Evolutionary conservation across 2,329 filamentous ascomycete genomes (phyloP).

Genomic region (Fusarium protoensiforme): DNA sequence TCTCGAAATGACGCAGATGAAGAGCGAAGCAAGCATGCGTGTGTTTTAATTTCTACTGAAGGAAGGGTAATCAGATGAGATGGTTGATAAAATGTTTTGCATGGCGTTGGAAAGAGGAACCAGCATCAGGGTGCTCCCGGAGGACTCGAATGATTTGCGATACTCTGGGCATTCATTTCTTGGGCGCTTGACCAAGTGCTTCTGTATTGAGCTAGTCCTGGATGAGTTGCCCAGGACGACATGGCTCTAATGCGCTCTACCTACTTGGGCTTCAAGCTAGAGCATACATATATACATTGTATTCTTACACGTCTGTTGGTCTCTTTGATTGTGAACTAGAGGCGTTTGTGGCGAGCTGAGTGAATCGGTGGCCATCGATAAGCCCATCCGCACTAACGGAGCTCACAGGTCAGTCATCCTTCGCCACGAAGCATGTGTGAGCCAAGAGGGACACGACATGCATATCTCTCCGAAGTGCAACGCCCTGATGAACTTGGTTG

Average conservation of each 20-base stretch:
- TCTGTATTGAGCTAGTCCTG: not conserved
- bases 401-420: not conserved
- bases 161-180: constrained; percentile 1
- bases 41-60: not conserved
- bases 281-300: not conserved
- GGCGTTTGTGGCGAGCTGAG: not conserved
- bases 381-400: not conserved
- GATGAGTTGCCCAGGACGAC: not conserved
- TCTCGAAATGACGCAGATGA: constrained; percentile 1
- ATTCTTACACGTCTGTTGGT: not conserved
- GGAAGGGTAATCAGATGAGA: not conserved
- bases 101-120: not conserved
- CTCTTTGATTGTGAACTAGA: not conserved
- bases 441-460: not conserved
- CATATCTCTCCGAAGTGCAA: not conserved
- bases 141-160: not conserved
- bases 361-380: not conserved
- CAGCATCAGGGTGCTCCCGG: not conserved
- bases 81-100: not conserved
- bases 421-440: not conserved
- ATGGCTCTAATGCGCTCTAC: not conserved
- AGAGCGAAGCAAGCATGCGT: not conserved
- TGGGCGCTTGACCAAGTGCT: not conserved
- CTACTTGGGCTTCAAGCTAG: not conserved
- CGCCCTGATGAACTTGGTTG: not conserved